These are phyloP conservation scores for Calonectria fujianensis DNA, from an alignment of 2,329 filamentous ascomycete genomes.

Conservation along the genomic window DNA sequence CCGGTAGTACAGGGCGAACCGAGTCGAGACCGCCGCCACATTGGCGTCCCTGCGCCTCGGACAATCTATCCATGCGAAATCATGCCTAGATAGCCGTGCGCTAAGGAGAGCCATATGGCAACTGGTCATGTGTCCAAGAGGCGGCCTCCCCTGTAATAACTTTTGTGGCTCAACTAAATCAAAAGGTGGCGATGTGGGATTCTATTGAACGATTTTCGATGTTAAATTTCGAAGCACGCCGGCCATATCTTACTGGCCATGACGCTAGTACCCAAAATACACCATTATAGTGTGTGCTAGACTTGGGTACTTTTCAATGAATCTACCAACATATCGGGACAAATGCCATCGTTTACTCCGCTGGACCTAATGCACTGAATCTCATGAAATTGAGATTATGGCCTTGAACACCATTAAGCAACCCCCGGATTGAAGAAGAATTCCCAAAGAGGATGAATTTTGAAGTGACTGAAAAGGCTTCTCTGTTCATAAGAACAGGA, in stretches of 20 bases:
- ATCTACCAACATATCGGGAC: too few relatives aligned
- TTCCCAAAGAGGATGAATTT: too few relatives aligned
- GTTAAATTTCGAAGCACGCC: neutral
- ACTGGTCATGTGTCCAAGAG: neutral
- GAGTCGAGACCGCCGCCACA: slow-evolving; percentile 17
- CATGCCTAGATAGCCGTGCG: neutral
- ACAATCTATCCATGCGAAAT: neutral
- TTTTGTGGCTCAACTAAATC: neutral
- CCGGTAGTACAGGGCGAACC: neutral
- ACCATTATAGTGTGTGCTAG: neutral
- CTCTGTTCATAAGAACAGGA: too few relatives aligned
- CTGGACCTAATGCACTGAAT: neutral
- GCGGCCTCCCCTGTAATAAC: neutral
- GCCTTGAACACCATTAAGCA: too few relatives aligned
- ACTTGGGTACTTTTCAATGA: neutral
- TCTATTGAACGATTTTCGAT: neutral
- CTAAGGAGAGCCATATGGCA: neutral
- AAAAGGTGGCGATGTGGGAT: neutral
- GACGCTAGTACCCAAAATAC: too few relatives aligned
- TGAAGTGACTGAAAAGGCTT: too few relatives aligned
- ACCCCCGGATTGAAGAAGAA: too few relatives aligned
- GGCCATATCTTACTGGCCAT: too few relatives aligned
- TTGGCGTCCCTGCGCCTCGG: neutral
- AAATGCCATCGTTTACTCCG: neutral
- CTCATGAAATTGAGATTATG: neutral